Base-by-base conservation (phyloP, 768 basidiomycete species). In the Leucocoprinus leucothites region DNA sequence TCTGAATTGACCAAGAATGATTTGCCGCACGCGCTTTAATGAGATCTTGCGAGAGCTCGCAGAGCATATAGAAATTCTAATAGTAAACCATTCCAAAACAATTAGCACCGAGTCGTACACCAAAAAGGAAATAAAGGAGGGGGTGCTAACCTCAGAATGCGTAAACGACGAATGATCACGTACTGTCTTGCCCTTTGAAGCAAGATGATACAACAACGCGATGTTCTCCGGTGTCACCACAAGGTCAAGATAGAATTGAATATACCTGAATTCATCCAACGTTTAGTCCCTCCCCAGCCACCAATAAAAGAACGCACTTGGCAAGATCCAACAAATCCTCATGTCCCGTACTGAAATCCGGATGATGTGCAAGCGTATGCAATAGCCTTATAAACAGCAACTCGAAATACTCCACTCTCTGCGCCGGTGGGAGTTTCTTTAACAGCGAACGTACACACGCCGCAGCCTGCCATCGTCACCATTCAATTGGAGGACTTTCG, bases 351-450 rank as follows among this genome's bases (percentile, higher is more conserved):
- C 77, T 79, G 63, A 94, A 95, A 69, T 99, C 97, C 3, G 96
- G 96, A 66, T 99, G 97, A 65, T 97, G 95, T 0, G 94, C 92
- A 3, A 98, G 76, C 0, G 94, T 69, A 64, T 94, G 90, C 9
- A 98, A 77, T 3, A 98, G 71, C 11, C 96, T 87, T 41, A 95
- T 82, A 61, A 98, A 90, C 1, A 87, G 82, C 53, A 87, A 71
- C 67, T 98, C 96, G 53, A 95, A 79, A 48, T 82, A 71, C n/a
- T 85, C 78, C 14, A 91, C 71, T 42, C 80, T 77, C 25, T 82
- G 62, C 13, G 72, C 87, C 84, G 79, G 65, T 16, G 74, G 64
- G 63, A 84, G 65, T 54, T 73, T 78, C 51, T 68, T 74, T 48
- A 80, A 70, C n/a, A 77, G 71, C 55, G 69, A 71, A n/a, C 62